phyloP scores from a whole-genome alignment of 768 basidiomycete genomes.

The Lentinula raphanica region DNA sequence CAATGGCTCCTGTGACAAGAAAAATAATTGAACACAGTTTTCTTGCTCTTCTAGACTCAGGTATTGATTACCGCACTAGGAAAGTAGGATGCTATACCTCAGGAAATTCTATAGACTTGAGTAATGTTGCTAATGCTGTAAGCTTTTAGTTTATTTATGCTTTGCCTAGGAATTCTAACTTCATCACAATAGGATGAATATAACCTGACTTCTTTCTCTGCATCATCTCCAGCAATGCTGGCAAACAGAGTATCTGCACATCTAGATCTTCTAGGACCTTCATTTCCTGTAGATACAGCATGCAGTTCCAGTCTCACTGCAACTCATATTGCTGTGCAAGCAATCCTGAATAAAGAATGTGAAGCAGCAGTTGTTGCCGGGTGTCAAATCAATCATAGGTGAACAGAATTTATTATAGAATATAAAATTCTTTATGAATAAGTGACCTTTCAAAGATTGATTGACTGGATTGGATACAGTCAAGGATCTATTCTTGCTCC shows the following conservation, averaged over 20 bases:
- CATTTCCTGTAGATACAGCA: slow-evolving; percentile 43
- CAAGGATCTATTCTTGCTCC: slow-evolving; percentile 32
- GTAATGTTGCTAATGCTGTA: slow-evolving; percentile 24
- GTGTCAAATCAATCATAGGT: slow-evolving; percentile 38
- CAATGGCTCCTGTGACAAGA: slow-evolving; percentile 29
- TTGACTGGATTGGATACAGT: slow-evolving; percentile 30
- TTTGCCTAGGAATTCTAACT: neutral
- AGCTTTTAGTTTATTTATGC: slow-evolving; percentile 6
- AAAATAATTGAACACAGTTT: slow-evolving; percentile 35
- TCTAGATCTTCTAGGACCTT: slow-evolving; percentile 39
- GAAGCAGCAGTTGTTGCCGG: slow-evolving; percentile 44
- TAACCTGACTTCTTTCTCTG: slow-evolving; percentile 25
- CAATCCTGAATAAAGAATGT: slow-evolving; percentile 38
- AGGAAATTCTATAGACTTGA: slow-evolving; percentile 19
- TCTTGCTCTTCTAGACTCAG: slow-evolving; percentile 40
- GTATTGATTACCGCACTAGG: slow-evolving; percentile 37
- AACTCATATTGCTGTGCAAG: slow-evolving; percentile 42
- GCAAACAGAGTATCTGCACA: slow-evolving; percentile 39
- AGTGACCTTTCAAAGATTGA: neutral
- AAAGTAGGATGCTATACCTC: slow-evolving; percentile 40
- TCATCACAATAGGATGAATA: slow-evolving; percentile 24
- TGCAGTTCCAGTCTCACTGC: slow-evolving; percentile 45
- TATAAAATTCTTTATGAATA: neutral
- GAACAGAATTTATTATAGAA: slow-evolving; percentile 8
- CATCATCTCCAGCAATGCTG: slow-evolving; percentile 28